Conservation (phyloP, 2,329 filamentous ascomycete species). For the Biscogniauxia marginata region DNA sequence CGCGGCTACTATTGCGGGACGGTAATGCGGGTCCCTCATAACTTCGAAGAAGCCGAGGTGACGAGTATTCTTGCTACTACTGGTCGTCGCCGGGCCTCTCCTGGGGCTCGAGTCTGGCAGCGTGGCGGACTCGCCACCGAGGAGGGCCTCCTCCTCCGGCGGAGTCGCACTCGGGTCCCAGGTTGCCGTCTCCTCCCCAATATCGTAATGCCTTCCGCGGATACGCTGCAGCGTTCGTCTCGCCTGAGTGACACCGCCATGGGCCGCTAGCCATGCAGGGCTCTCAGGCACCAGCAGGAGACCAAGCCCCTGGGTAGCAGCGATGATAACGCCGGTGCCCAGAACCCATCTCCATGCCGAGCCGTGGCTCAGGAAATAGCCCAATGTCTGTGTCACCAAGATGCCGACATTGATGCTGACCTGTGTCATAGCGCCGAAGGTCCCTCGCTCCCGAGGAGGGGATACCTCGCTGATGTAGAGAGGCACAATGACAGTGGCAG, state of each 20-base stretch:
- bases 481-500: slow-evolving; percentile 87
- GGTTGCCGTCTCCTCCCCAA: slow-evolving; percentile 68
- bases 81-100: slow-evolving; percentile 19
- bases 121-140: slow-evolving; percentile 41
- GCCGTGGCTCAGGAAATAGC: slow-evolving; percentile 81
- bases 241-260: slow-evolving; percentile 59
- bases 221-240: slow-evolving; percentile 71
- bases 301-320: slow-evolving; percentile 63
- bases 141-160: slow-evolving; percentile 69
- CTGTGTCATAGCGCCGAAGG: slow-evolving; percentile 85
- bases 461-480: slow-evolving; percentile 93
- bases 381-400: slow-evolving; percentile 75
- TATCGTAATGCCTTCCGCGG: slow-evolving; percentile 65
- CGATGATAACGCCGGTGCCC: slow-evolving; percentile 68
- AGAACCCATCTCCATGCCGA: slow-evolving; percentile 83
- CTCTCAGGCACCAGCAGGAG: slow-evolving; percentile 82
- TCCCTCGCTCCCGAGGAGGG: slow-evolving; percentile 69
- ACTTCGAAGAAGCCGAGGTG: slow-evolving; percentile 65
- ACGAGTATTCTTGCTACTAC: slow-evolving; percentile 22
- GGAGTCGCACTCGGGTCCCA: slow-evolving; percentile 50
- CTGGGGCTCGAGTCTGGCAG: slow-evolving; percentile 18
- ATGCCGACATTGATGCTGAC: slow-evolving; percentile 94
- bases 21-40: slow-evolving; percentile 63
- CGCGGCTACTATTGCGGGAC: slow-evolving; percentile 76
- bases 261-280: slow-evolving; percentile 80